Conservation (phyloP, 345 rosid species). For the Ricinus communis region DNA sequence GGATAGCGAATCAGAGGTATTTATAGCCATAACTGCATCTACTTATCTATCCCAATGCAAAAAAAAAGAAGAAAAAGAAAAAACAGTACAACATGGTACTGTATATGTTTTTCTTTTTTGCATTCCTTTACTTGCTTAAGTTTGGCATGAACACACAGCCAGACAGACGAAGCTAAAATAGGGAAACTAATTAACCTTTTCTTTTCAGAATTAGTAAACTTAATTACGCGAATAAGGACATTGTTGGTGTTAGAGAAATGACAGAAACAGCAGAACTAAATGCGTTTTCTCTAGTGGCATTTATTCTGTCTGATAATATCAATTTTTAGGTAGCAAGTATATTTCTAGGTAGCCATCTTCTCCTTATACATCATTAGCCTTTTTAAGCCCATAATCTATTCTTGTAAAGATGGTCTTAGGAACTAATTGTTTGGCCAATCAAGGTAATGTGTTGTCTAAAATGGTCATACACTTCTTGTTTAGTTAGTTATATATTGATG, state of each 20-base stretch:
- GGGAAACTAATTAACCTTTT: constrained; percentile 15
- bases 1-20: constrained; percentile 96
- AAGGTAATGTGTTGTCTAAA: constrained; percentile 18
- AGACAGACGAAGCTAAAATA: constrained; percentile 17
- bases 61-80: background rate
- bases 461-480: constrained; percentile 23
- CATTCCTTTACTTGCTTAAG: too few species aligned
- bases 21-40: constrained; percentile 22
- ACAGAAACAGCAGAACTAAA: constrained; percentile 57
- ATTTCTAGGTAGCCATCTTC: constrained; percentile 43
- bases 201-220: constrained; percentile 11
- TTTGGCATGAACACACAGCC: constrained; percentile 12
- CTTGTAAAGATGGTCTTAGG: constrained; percentile 17
- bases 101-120: constrained; percentile 5
- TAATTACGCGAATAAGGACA: constrained; percentile 20
- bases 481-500: constrained; percentile 39
- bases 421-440: constrained; percentile 28
- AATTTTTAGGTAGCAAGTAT: constrained; percentile 50
- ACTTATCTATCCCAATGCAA: constrained; percentile 19
- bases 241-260: constrained; percentile 53
- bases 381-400: constrained; percentile 20
- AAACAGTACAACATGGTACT: background rate
- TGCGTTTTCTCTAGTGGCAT: constrained; percentile 23
- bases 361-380: constrained; percentile 26
- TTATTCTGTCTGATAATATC: constrained; percentile 28